These are phyloP conservation scores for Naganishia liquefaciens DNA, from an alignment of 1,284 basidiomycete species.

Conservation along the genomic window DNA sequence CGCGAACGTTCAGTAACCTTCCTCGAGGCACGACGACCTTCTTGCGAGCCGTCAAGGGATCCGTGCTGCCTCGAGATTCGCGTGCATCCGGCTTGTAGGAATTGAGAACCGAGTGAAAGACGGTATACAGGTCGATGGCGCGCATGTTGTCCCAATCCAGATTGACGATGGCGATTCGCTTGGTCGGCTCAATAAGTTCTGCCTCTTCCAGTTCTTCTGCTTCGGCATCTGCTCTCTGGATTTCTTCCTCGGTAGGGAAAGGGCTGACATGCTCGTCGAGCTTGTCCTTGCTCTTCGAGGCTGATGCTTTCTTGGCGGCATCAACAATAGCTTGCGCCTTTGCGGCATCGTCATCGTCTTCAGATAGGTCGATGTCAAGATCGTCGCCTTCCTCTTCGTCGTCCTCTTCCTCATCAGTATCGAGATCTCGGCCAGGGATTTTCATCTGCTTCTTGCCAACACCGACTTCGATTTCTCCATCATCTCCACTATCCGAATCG, in stretches of 20 bases:
- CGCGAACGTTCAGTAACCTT: constrained; percentile 69
- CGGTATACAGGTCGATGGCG: constrained; percentile 85
- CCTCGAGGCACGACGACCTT: constrained; percentile 56
- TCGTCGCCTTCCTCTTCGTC: constrained; percentile 43
- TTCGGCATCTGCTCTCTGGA: constrained; percentile 42
- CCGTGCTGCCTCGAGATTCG: constrained; percentile 37
- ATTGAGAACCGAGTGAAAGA: constrained; percentile 80
- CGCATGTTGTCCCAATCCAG: constrained; percentile 98
- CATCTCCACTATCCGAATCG: constrained; percentile 52
- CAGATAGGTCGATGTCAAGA: constrained; percentile 62
- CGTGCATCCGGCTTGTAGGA: constrained; percentile 45
- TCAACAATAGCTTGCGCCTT: constrained; percentile 73
- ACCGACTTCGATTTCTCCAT: constrained; percentile 56
- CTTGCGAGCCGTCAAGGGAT: constrained; percentile 17
- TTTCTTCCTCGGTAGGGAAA: constrained; percentile 38
- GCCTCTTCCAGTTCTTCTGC: constrained; percentile 46
- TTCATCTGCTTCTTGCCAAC: constrained; percentile 43
- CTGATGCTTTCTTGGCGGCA: constrained; percentile 57
- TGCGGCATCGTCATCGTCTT: constrained; percentile 67
- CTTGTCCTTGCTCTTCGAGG: constrained; percentile 55
- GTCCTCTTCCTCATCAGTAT: constrained; percentile 54
- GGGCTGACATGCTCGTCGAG: constrained; percentile 38
- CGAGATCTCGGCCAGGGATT: constrained; percentile 34
- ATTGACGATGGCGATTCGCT: constrained; percentile 86
- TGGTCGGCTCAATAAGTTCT: constrained; percentile 57